Evolutionary conservation across 2,329 filamentous ascomycete genomes (phyloP), one percentile per base, ranked within the genome.

Genomic region (Knufia petricola): DNA sequence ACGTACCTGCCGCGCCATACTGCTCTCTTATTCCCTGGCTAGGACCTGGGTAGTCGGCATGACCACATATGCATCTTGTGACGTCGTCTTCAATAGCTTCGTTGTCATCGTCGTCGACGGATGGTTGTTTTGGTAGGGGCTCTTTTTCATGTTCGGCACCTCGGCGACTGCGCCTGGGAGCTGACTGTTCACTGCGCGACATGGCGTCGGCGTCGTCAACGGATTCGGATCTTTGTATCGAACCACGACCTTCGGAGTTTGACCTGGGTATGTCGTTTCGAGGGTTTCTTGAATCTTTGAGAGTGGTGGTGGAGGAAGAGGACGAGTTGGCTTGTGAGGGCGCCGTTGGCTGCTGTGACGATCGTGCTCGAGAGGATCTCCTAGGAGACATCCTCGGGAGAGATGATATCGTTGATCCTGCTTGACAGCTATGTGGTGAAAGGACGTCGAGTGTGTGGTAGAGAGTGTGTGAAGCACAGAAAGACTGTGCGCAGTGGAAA

Each of bases 51-150:
- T 96, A 96, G 50, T 98, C 92, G 62, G 94, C 87, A 59, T 85
- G 82, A 59, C 88, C 89, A 69, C 92, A 98, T 56, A 98, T 83
- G 70, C 92, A 98, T 58, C 92, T 82, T 62, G 95, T 95, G 49
- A 92, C 81, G 71, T 96, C 92, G 62, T 95, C 89, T 65, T 95
- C 87, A 61, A 85, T 85, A 42, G 76, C 75, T 30, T 73, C 68
- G 41, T 74, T 72, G 36, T 76, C 76, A 15, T 84, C 76, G 49
- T 87, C 82, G 53, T 81, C 80, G 51, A 75, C 77, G 38, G 69
- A 67, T 34, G 60, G 55, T 41, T 64, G 64, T 45, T 62, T 60
- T 19, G 23, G n/a, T 10, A 50, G 9, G 4, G 38, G 26, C 17
- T 59, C 61, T 62, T 62, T 61, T 44, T 70, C 69, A 55, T 82